phyloP scores from a whole-genome alignment of 2,329 filamentous ascomycete genomes.

The Fusarium nodosum region DNA sequence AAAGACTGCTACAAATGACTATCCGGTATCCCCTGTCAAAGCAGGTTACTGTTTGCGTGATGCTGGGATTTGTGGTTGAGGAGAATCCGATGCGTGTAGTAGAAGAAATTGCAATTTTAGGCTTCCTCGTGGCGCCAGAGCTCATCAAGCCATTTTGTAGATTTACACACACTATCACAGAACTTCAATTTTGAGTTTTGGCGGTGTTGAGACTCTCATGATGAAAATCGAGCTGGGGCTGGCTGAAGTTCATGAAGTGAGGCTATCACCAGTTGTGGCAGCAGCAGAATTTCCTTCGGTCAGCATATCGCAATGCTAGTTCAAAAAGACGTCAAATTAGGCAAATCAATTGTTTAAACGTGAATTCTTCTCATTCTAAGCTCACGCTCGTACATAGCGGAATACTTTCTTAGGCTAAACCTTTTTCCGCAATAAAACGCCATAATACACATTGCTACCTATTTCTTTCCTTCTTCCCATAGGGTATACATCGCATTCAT shows the following conservation, averaged over 20 bases:
- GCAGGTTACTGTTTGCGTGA: not conserved
- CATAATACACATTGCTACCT: constrained; percentile 17
- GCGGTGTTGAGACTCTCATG: not conserved
- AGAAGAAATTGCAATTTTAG: not conserved
- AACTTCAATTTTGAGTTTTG: too few relatives aligned
- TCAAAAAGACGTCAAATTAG: not conserved
- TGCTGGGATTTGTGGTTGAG: not conserved
- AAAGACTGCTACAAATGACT: too few relatives aligned
- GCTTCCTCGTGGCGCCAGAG: not conserved
- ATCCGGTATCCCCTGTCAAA: not conserved
- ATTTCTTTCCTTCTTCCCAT: constrained; percentile 5
- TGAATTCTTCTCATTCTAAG: constrained; percentile 8
- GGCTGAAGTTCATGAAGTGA: not conserved
- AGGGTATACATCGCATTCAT: constrained; percentile 35
- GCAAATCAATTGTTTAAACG: not conserved
- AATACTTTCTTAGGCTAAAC: not conserved
- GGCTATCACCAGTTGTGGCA: not conserved
- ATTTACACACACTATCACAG: too few relatives aligned
- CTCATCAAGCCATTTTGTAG: too few relatives aligned
- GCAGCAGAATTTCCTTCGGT: not conserved
- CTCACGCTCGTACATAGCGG: not conserved
- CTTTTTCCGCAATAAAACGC: constrained; percentile 31
- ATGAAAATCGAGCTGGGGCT: not conserved
- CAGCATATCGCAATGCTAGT: not conserved
- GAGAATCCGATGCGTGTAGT: not conserved